Conservation (phyloP, 106 monocot species). For the Gastrodia elata region DNA sequence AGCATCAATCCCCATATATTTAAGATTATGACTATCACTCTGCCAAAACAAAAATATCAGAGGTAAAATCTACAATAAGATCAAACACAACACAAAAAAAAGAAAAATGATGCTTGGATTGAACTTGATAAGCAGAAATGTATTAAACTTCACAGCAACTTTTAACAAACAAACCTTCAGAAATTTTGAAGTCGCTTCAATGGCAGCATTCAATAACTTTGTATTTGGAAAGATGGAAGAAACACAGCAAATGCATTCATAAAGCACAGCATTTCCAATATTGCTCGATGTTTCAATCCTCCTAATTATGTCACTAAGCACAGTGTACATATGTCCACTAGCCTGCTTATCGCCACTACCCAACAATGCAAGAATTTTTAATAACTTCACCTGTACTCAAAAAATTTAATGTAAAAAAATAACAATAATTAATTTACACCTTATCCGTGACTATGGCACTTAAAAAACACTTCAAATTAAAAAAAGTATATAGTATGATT, state of each 20-base stretch:
- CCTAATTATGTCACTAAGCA: slow-evolving; percentile 80
- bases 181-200: slow-evolving; percentile 88
- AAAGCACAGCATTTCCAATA: slow-evolving; percentile 93
- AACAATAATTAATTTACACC: background rate
- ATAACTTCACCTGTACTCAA: slow-evolving; percentile 72
- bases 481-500: background rate
- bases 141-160: slow-evolving; percentile 1
- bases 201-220: slow-evolving; percentile 72
- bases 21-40: slow-evolving; percentile 95
- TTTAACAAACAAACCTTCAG: slow-evolving; percentile 61
- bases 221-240: slow-evolving; percentile 86
- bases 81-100: background rate
- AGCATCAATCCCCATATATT: slow-evolving; percentile 99
- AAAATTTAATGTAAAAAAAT: background rate
- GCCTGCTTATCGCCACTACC: slow-evolving; percentile 88
- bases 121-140: background rate
- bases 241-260: slow-evolving; percentile 94
- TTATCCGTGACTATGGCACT: background rate
- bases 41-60: slow-evolving; percentile 20
- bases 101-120: background rate
- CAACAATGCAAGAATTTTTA: slow-evolving; percentile 87
- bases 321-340: slow-evolving; percentile 79
- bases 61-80: background rate
- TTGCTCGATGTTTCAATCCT: slow-evolving; percentile 82
- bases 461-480: slow-evolving; percentile 2